Evolutionary conservation across 768 basidiomycete genomes (phyloP).

Genomic region (Boletus vinaceobasis): DNA sequence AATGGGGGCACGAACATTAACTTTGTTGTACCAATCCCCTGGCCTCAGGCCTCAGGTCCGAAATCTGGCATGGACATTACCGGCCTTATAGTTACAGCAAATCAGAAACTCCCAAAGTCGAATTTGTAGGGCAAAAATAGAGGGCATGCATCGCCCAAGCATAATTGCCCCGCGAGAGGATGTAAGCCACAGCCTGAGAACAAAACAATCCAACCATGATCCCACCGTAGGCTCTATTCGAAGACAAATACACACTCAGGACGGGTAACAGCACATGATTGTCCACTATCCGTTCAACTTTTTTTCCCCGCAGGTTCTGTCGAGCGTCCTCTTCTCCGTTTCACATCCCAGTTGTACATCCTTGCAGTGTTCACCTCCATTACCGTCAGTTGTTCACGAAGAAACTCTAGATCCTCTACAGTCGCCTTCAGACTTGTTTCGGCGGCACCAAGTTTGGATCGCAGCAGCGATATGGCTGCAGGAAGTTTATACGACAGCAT

Average conservation of each 20-base stretch:
- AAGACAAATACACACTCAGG: not conserved
- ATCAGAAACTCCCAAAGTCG: no score
- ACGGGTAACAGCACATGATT: not conserved
- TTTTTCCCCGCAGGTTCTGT: slow-evolving; percentile 25
- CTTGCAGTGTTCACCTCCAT: slow-evolving; percentile 97
- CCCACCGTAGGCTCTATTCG: not conserved
- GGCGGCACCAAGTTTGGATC: slow-evolving; percentile 71
- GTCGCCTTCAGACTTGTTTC: slow-evolving; percentile 62
- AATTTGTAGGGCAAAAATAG: no score
- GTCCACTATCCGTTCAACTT: slow-evolving; percentile 7
- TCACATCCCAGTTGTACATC: slow-evolving; percentile 96
- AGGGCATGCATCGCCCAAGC: no score
- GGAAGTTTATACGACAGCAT: slow-evolving; percentile 93
- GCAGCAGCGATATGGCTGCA: slow-evolving; percentile 70
- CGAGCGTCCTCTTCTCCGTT: slow-evolving; percentile 61
- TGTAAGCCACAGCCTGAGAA: not conserved
- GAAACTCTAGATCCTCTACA: slow-evolving; percentile 85
- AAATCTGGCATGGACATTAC: no score
- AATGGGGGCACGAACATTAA: no score
- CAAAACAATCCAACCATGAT: not conserved
- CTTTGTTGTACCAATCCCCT: no score
- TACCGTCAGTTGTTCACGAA: slow-evolving; percentile 91
- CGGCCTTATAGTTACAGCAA: no score
- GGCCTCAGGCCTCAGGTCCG: no score
- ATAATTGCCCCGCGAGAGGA: not conserved